A percentile compares a stretch with the other conserved stretches of the same genome.
Evolutionary conservation across 345 rosid species (phyloP).

Genomic region (Ailanthus altissimus): DNA sequence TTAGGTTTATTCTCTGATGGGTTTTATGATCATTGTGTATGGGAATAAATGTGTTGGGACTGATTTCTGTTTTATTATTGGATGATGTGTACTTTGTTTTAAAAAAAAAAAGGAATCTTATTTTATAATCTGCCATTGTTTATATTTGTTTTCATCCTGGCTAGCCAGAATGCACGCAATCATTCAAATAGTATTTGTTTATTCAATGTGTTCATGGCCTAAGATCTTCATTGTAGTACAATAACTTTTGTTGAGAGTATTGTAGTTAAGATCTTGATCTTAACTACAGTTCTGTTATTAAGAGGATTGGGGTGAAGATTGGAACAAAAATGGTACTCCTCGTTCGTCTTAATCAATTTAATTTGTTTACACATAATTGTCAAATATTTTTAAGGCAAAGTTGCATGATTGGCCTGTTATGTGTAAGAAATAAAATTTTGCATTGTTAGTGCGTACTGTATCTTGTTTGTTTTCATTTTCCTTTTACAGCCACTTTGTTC

Average conservation of each 20-base stretch:
- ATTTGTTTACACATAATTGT: background rate
- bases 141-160: background rate
- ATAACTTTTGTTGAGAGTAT: background rate
- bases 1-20: background rate
- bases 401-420: background rate
- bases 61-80: too few relatives aligned
- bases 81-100: background rate
- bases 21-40: background rate
- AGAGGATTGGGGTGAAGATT: too few relatives aligned
- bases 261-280: background rate
- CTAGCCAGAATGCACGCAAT: background rate
- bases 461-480: too few relatives aligned
- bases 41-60: background rate
- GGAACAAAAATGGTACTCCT: background rate
- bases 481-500: background rate
- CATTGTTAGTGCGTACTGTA: too few relatives aligned
- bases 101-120: background rate
- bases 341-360: background rate
- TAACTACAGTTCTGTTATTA: background rate
- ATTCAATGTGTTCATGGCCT: background rate
- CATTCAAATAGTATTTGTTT: background rate
- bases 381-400: background rate
- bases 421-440: background rate
- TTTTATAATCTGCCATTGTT: too few relatives aligned
- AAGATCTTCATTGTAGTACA: background rate